Evolutionary conservation across 2,329 filamentous ascomycete genomes (phyloP).

Genomic region (Penicillium sp.): DNA sequence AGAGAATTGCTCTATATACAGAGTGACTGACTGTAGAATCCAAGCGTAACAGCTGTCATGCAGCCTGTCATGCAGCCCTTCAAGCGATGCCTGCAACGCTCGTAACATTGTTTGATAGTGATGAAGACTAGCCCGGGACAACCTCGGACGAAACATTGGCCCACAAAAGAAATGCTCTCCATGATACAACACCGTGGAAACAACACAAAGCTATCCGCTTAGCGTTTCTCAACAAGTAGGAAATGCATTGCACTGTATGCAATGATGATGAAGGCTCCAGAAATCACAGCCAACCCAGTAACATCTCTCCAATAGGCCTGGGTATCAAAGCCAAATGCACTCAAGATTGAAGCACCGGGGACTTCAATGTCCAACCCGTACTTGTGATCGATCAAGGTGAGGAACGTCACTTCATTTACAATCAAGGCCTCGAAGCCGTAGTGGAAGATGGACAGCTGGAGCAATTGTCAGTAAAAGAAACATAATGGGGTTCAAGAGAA

Average conservation of each 20-base stretch:
- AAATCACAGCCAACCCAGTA: slow-evolving; percentile 75
- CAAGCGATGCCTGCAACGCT: background rate
- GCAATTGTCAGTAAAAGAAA: slow-evolving; percentile 26
- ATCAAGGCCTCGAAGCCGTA: slow-evolving; percentile 95
- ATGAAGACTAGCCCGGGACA: background rate
- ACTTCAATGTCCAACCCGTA: slow-evolving; percentile 96
- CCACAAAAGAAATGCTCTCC: background rate
- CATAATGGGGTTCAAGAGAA: background rate
- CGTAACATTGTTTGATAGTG: background rate
- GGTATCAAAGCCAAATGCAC: slow-evolving; percentile 91
- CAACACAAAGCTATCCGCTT: slow-evolving; percentile 23
- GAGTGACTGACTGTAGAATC: background rate
- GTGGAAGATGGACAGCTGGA: slow-evolving; percentile 87
- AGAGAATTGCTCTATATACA: slow-evolving; percentile 13
- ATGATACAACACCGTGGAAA: background rate
- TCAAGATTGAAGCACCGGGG: slow-evolving; percentile 87
- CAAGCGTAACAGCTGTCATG: background rate
- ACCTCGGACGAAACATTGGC: background rate
- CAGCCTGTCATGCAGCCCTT: no score
- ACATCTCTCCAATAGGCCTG: slow-evolving; percentile 81
- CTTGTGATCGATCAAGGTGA: slow-evolving; percentile 88
- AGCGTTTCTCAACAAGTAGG: slow-evolving; percentile 83
- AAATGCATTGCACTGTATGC: slow-evolving; percentile 93
- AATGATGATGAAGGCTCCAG: slow-evolving; percentile 74
- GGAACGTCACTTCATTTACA: slow-evolving; percentile 89